A percentile compares a stretch with the other conserved stretches of the same genome.
These are phyloP conservation scores for Phytophthora hybrid DNA, from an alignment of 352 stramenopile species.

Conservation along the genomic window DNA sequence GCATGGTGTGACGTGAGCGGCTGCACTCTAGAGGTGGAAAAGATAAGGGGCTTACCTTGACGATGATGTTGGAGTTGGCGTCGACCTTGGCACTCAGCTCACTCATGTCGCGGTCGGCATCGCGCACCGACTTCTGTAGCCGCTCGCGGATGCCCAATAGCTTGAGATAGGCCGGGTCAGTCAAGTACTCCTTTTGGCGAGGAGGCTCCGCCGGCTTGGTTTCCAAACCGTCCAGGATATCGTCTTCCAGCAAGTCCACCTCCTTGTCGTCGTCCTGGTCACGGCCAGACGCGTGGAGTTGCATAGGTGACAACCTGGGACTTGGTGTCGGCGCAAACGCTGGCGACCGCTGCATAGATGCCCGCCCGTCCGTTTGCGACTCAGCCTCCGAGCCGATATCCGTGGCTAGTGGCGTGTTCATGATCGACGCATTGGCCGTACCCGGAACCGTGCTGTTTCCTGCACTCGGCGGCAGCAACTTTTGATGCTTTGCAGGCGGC, in stretches of 20 bases:
- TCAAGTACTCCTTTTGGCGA: slow-evolving; percentile 56
- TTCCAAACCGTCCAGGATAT: slow-evolving; percentile 79
- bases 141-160: slow-evolving; percentile 67
- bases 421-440: slow-evolving; percentile 51
- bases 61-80: slow-evolving; percentile 82
- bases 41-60: slow-evolving; percentile 62
- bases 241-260: slow-evolving; percentile 81
- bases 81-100: slow-evolving; percentile 74
- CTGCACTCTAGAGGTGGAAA: neutral
- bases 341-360: slow-evolving; percentile 75
- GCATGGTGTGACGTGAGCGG: slow-evolving; percentile 11
- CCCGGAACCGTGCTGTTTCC: slow-evolving; percentile 37
- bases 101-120: slow-evolving; percentile 72
- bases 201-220: slow-evolving; percentile 54
- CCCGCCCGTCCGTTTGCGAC: slow-evolving; percentile 58
- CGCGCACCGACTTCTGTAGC: slow-evolving; percentile 73
- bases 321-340: slow-evolving; percentile 66
- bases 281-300: slow-evolving; percentile 22
- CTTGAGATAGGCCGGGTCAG: slow-evolving; percentile 72
- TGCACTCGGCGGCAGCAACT: slow-evolving; percentile 30
- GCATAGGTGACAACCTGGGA: slow-evolving; percentile 55
- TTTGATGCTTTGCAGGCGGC: slow-evolving; percentile 53
- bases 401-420: slow-evolving; percentile 77
- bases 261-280: slow-evolving; percentile 74
- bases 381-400: slow-evolving; percentile 74